These are phyloP conservation scores for Wallacemonas sp. DNA, from an alignment of 208 protist species.

Conservation along the genomic window DNA sequence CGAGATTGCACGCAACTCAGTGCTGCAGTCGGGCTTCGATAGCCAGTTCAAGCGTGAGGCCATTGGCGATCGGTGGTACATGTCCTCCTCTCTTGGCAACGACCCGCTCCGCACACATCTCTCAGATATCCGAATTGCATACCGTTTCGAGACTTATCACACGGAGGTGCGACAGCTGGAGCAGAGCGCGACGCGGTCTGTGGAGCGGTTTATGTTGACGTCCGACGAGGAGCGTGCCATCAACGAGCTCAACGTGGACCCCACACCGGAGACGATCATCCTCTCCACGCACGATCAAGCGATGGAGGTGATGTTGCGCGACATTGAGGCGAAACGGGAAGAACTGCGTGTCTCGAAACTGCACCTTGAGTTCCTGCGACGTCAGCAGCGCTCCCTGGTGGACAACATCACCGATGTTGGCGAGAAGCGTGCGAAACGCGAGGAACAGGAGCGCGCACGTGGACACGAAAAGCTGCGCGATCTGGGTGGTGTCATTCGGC, in stretches of 20 bases:
- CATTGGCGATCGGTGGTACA: slow-evolving; percentile 89
- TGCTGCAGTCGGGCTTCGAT: slow-evolving; percentile 91
- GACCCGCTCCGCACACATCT: slow-evolving; percentile 87
- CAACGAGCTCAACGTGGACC: slow-evolving; percentile 59
- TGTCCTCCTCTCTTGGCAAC: slow-evolving; percentile 89
- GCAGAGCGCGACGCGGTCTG: slow-evolving; percentile 49
- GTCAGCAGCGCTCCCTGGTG: slow-evolving; percentile 75
- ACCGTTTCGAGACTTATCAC: slow-evolving; percentile 93
- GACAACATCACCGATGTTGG: slow-evolving; percentile 87
- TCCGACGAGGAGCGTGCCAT: slow-evolving; percentile 80
- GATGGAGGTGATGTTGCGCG: slow-evolving; percentile 86
- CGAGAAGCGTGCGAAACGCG: slow-evolving; percentile 44
- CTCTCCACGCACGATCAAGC: slow-evolving; percentile 88
- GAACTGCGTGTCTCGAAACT: slow-evolving; percentile 46
- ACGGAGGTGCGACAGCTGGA: slow-evolving; percentile 88
- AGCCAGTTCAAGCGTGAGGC: slow-evolving; percentile 85
- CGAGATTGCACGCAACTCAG: slow-evolving; percentile 92
- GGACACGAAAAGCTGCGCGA: slow-evolving; percentile 40
- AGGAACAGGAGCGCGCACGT: slow-evolving; percentile 44
- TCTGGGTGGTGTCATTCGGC: slow-evolving; percentile 2
- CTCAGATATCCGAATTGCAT: slow-evolving; percentile 92
- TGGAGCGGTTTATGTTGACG: slow-evolving; percentile 84
- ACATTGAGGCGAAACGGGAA: slow-evolving; percentile 72
- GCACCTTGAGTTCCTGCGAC: slow-evolving; percentile 65
- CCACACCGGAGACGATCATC: slow-evolving; percentile 56